Evolutionary conservation across 768 basidiomycete genomes (phyloP).

Genomic region (Zangia roseola): DNA sequence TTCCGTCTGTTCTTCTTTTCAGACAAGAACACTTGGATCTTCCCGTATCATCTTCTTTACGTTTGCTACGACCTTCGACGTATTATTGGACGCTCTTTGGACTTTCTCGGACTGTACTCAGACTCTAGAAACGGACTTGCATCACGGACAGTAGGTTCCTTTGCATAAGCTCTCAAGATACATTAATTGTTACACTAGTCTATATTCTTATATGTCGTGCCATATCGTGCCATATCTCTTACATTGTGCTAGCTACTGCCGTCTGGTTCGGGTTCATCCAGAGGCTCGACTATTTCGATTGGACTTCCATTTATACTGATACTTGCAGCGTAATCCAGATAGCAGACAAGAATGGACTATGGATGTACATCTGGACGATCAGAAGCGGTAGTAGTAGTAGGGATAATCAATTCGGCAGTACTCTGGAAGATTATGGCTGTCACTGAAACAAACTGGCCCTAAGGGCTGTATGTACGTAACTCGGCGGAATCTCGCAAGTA

Average conservation of each 20-base stretch:
- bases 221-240: conserved; percentile 15
- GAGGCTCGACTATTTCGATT: not conserved
- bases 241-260: conserved; percentile 4
- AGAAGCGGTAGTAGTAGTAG: not conserved
- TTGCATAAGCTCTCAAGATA: conserved; percentile 11
- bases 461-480: conserved; percentile 11
- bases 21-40: conserved; percentile 8
- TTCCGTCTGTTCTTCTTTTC: conserved; percentile 4
- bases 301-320: conserved; percentile 10
- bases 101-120: conserved; percentile 21
- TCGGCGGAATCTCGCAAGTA: no score
- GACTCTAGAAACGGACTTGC: conserved; percentile 30
- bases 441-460: no score
- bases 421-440: not conserved
- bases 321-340: conserved; percentile 29
- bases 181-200: conserved; percentile 30
- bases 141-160: conserved; percentile 17
- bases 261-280: not conserved
- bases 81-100: conserved; percentile 20
- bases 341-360: conserved; percentile 83
- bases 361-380: conserved; percentile 48
- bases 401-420: not conserved
- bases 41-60: conserved; percentile 16
- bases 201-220: conserved; percentile 24
- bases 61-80: conserved; percentile 25